Base-by-base conservation (phyloP, 2,329 filamentous ascomycete species). In the Fusarium succisae region DNA sequence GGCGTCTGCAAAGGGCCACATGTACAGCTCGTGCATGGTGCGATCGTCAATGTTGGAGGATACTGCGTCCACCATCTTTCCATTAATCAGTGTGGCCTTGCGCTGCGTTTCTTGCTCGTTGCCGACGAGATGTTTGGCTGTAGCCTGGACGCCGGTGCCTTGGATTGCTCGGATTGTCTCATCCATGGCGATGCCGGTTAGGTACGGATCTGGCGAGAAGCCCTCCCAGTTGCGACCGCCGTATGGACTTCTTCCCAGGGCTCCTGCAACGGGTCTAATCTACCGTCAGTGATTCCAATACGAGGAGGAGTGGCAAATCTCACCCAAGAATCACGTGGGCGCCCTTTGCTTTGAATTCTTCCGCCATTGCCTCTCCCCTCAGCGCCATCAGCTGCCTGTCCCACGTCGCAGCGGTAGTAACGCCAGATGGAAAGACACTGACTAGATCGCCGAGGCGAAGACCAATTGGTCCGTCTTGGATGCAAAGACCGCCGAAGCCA, bases 281-380 rank as follows among this genome's bases (percentile, higher is more conserved):
- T 89, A 83, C 69, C 91, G 89, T 69, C 89, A 90, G 81, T 94
- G 94, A 76, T 92, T 87, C 80, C 92, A 95, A 8, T 89, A 75
- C 93, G 93, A 26, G 88, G 91, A 81, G 91, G 92, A 81, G 95
- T 95, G 77, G 93, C 17, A 81, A 62, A 17, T 32, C 9, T 50
- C 3, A 50, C 47, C 72, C 77, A 24, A 95, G 86, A 73, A 91
- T 89, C 26, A 94, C 85, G 78, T 95, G 92, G 24, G 93, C 87
- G 64, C 93, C 93, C 83, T 95, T 95, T 70, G 83, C 90, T 75
- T 87, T 89, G 80, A 93, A 91, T 80, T 96, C 93, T 57, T 79
- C 44, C 22, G 83, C 85, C 83, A 87, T 84, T 58, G 83, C 84
- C 13, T 67, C 56, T 35, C 78, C 94, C 58, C 94, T 89, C 63